Percentiles rank a stretch among this genome's conserved stretches.
Conservation (phyloP, 306 rosid species). For the Rosa multiflora region DNA sequence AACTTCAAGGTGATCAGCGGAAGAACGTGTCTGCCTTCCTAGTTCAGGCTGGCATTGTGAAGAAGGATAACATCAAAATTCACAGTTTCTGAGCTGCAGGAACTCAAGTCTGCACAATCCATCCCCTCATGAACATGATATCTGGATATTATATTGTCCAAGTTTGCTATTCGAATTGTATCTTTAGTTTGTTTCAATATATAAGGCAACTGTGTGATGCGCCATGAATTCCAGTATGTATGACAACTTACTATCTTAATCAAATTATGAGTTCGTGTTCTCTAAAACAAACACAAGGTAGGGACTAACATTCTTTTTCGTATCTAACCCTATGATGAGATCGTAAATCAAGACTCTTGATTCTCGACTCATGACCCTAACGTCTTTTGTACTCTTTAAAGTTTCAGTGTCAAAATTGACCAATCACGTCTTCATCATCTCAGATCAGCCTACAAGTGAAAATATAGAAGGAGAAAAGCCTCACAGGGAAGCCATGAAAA, state of each 20-base stretch:
- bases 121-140: background rate
- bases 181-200: background rate
- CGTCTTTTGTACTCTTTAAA: no score
- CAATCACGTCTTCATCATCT: background rate
- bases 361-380: no score
- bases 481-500: no score
- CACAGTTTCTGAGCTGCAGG: slow-evolving; percentile 22
- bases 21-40: slow-evolving; percentile 20
- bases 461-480: background rate
- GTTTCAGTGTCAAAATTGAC: background rate
- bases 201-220: slow-evolving; percentile 1
- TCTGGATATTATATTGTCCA: background rate
- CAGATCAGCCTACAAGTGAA: background rate
- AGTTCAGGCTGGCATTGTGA: slow-evolving; percentile 23
- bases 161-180: background rate
- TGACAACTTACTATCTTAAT: background rate
- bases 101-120: background rate
- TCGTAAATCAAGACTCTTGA: no score
- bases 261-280: background rate
- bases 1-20: slow-evolving; percentile 27
- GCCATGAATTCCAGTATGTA: background rate
- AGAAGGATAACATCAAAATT: slow-evolving; percentile 24
- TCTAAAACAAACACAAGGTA: background rate
- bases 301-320: no score
- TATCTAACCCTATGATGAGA: no score